A percentile compares a stretch with the other conserved stretches of the same genome.
These are phyloP conservation scores for Fraxinus anomala DNA, from an alignment of 257 asterid species.

Conservation along the genomic window DNA sequence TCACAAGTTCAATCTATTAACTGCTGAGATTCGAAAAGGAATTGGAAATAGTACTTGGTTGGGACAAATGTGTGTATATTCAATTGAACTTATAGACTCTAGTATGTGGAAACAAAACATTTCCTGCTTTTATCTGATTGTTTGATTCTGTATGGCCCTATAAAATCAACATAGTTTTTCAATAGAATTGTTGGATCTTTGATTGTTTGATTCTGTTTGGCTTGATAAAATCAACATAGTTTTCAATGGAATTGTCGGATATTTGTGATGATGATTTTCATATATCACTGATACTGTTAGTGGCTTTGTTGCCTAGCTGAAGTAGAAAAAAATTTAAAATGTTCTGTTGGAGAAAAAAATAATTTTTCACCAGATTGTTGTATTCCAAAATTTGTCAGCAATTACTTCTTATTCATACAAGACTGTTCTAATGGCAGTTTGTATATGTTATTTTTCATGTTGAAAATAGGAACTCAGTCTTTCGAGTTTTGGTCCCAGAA, in stretches of 20 bases:
- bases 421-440: neutral
- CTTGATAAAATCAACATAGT: neutral
- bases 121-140: neutral
- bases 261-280: neutral
- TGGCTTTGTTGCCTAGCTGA: slow-evolving; percentile 2
- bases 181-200: neutral
- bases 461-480: neutral
- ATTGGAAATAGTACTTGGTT: too few relatives aligned
- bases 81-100: too few relatives aligned
- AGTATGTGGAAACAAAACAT: too few relatives aligned
- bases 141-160: neutral
- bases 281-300: neutral
- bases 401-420: neutral
- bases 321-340: neutral
- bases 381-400: neutral
- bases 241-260: neutral
- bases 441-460: neutral
- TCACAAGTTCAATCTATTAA: too few relatives aligned
- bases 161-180: neutral
- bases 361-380: neutral
- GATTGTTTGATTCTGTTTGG: neutral
- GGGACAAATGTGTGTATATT: too few relatives aligned
- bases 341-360: neutral
- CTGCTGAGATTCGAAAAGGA: too few relatives aligned
- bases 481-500: neutral